Conservation (phyloP, 441 rosid species). For the Gossypium davidsonii region DNA sequence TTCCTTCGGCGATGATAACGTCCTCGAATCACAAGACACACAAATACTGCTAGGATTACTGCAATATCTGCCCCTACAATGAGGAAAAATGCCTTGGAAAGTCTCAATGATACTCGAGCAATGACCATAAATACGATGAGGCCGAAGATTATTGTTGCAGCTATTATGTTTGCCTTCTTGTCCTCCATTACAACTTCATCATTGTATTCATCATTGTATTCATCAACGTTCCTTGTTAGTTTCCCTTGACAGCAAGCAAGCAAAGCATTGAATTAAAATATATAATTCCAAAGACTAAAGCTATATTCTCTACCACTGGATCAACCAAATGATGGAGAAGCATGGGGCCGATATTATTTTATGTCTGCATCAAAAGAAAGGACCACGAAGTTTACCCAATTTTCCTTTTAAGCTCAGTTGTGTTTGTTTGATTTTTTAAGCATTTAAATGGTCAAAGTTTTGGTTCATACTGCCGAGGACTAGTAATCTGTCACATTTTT, state of each 20-base stretch:
- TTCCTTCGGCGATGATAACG: constrained; percentile 41
- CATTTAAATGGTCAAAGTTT: constrained; percentile 4
- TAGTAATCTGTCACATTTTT: background rate
- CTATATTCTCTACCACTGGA: background rate
- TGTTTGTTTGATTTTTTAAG: background rate
- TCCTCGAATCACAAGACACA: constrained; percentile 31
- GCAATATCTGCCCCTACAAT: constrained; percentile 56
- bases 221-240: background rate
- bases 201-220: background rate
- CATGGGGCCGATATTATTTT: background rate
- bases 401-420: background rate
- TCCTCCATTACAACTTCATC: constrained; percentile 51
- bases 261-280: background rate
- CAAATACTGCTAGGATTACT: constrained; percentile 49
- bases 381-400: background rate
- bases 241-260: background rate
- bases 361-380: background rate
- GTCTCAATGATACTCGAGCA: constrained; percentile 39
- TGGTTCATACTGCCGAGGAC: background rate
- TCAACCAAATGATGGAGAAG: background rate
- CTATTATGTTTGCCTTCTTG: constrained; percentile 49
- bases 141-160: constrained; percentile 20
- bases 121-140: constrained; percentile 36
- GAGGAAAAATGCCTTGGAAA: constrained; percentile 56
- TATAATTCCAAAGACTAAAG: background rate